Percentiles rank a stretch among this genome's conserved stretches.
phyloP scores from a whole-genome alignment of 1,284 basidiomycete genomes.

The Papiliotrema laurentii region DNA sequence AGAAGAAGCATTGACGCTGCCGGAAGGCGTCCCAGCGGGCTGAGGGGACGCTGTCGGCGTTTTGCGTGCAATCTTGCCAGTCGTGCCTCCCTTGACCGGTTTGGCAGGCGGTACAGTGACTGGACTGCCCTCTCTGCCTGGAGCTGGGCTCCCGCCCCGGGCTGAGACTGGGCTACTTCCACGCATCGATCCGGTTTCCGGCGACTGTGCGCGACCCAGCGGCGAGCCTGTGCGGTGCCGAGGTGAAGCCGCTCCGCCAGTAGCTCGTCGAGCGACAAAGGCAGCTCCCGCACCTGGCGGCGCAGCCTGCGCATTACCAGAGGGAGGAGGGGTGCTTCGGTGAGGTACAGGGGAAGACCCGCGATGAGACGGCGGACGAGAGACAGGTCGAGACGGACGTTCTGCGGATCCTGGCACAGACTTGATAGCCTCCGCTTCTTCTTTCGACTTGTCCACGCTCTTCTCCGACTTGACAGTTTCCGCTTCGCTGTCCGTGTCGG shows the following conservation, averaged over 20 bases:
- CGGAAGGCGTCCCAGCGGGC: background rate
- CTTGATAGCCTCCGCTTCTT: conserved; percentile 14
- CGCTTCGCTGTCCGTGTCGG: conserved; percentile 13
- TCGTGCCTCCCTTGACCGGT: conserved; percentile 9
- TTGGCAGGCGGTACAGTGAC: background rate
- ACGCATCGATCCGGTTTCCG: conserved; percentile 5
- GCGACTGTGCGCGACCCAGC: conserved; percentile 16
- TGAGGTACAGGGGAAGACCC: conserved; percentile 21
- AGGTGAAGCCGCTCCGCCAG: conserved; percentile 30
- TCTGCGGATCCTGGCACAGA: conserved; percentile 12
- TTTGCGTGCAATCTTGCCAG: conserved; percentile 4
- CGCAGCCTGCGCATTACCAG: conserved; percentile 29
- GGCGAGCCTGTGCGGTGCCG: conserved; percentile 20
- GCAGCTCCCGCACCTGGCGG: conserved; percentile 35
- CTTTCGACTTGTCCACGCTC: conserved; percentile 26
- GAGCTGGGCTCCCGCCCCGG: conserved; percentile 5
- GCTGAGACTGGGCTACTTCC: conserved; percentile 7
- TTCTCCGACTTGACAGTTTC: conserved; percentile 24
- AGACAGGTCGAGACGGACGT: conserved; percentile 22
- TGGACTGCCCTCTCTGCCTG: conserved; percentile 13
- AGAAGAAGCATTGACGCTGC: no score
- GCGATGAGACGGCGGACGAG: conserved; percentile 22
- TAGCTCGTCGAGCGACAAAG: conserved; percentile 38
- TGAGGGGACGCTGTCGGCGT: no score
- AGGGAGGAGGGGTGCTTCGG: conserved; percentile 12